Conservation (phyloP, 1,284 basidiomycete genomes). For the Neotropicomus parvogracilis region DNA sequence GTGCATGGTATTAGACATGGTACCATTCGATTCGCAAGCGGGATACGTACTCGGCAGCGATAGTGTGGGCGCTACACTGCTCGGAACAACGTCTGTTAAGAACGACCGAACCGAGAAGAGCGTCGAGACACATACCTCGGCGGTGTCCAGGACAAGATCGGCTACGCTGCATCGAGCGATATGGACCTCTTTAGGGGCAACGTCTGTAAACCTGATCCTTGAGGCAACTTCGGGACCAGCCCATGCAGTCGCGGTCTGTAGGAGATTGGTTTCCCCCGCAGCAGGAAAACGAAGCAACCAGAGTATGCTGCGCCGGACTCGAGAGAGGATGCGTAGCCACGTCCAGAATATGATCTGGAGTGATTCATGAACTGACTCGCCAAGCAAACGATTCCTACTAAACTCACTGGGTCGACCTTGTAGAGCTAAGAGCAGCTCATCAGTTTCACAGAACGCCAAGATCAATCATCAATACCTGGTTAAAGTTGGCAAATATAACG, state of each 20-base stretch:
- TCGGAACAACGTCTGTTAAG: neutral
- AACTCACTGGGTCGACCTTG: conserved; percentile 51
- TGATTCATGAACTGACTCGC: conserved; percentile 4
- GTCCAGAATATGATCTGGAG: conserved; percentile 46
- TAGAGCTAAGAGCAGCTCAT: conserved; percentile 39
- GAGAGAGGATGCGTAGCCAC: conserved; percentile 53
- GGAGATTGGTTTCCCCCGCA: conserved; percentile 51
- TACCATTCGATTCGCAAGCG: neutral
- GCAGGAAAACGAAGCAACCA: conserved; percentile 62
- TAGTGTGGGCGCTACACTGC: conserved; percentile 62
- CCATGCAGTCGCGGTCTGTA: conserved; percentile 48
- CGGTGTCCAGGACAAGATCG: conserved; percentile 62
- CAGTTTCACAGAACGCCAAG: conserved; percentile 13
- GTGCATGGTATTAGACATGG: conserved; percentile 10
- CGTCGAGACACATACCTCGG: conserved; percentile 40
- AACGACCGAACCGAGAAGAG: neutral
- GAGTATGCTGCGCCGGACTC: conserved; percentile 52
- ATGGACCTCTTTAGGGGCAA: conserved; percentile 52
- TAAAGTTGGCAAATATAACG: conserved; percentile 63
- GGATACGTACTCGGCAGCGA: conserved; percentile 50
- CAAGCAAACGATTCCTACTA: neutral
- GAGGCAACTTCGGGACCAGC: conserved; percentile 52
- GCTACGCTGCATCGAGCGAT: conserved; percentile 52
- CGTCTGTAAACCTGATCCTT: conserved; percentile 56
- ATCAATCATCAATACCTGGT: conserved; percentile 42